These are phyloP conservation scores for Talaromyces islandicus DNA, from an alignment of 2,329 filamentous ascomycete genomes.

Conservation along the genomic window DNA sequence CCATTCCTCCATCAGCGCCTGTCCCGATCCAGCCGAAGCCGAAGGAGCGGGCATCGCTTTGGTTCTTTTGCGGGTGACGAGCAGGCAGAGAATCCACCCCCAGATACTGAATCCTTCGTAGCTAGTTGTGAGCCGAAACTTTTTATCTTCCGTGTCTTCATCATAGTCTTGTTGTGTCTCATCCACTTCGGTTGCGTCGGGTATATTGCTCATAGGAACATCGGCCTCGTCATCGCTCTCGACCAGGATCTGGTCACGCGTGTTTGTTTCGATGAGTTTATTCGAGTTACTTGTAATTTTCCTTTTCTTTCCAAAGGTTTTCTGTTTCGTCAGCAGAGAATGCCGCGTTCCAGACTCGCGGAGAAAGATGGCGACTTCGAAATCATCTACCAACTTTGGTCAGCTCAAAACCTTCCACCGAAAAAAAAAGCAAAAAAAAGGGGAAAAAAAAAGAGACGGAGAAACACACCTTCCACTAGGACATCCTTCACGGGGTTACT, in stretches of 20 bases:
- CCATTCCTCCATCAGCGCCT: constrained; percentile 78
- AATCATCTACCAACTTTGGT: constrained; percentile 62
- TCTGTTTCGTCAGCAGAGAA: constrained; percentile 78
- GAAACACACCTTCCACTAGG: constrained; percentile 60
- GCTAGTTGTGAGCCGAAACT: constrained; percentile 73
- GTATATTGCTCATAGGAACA: constrained; percentile 50
- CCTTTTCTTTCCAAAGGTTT: constrained; percentile 60
- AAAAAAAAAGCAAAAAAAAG: no score
- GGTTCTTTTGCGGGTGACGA: constrained; percentile 64
- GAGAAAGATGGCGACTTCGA: constrained; percentile 90
- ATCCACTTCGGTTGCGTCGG: constrained; percentile 35
- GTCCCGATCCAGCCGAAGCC: constrained; percentile 44
- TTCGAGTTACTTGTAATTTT: constrained; percentile 57
- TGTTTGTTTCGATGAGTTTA: constrained; percentile 52
- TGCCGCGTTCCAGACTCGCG: constrained; percentile 81
- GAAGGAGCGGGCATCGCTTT: constrained; percentile 21
- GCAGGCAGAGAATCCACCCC: constrained; percentile 82
- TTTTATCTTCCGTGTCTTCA: constrained; percentile 73
- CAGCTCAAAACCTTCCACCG: not conserved
- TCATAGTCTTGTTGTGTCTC: constrained; percentile 10
- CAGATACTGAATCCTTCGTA: constrained; percentile 98
- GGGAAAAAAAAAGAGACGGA: no score
- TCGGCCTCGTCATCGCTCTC: constrained; percentile 56
- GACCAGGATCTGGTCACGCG: constrained; percentile 52
- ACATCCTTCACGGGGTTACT: constrained; percentile 84